These are phyloP conservation scores for Citrullus mucosospermus DNA, from an alignment of 306 rosid species.

Conservation along the genomic window DNA sequence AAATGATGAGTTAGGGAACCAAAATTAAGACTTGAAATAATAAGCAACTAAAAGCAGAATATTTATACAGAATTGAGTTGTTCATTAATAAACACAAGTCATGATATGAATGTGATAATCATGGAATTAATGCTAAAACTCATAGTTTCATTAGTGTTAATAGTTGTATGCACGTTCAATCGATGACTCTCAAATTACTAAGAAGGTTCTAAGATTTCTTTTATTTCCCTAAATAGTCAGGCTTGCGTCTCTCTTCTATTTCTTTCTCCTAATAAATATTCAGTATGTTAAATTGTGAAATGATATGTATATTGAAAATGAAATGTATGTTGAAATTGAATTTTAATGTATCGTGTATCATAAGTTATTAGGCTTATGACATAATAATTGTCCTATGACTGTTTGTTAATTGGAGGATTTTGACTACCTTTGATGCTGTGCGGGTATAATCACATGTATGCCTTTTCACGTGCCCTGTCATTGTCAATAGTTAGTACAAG, in stretches of 20 bases:
- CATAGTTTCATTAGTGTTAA: background rate
- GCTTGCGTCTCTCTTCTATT: background rate
- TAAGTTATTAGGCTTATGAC: background rate
- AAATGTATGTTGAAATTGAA: too few relatives aligned
- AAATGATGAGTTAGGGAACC: background rate
- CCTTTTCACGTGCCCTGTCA: background rate
- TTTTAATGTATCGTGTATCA: too few relatives aligned
- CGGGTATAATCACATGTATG: background rate
- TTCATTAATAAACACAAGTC: background rate
- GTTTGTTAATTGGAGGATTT: background rate
- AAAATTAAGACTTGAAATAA: background rate
- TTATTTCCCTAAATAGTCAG: background rate
- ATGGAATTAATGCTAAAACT: background rate
- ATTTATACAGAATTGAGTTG: background rate
- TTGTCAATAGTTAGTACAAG: background rate
- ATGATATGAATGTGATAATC: background rate
- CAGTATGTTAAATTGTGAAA: background rate
- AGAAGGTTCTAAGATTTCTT: background rate
- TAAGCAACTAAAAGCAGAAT: background rate
- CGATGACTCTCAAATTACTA: background rate
- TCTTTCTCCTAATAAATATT: background rate
- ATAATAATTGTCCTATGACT: background rate
- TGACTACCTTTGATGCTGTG: background rate
- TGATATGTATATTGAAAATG: too few relatives aligned
- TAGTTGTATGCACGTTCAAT: background rate